Evolutionary conservation across 2,329 filamentous ascomycete genomes (phyloP), one percentile per base, ranked within the genome.

Genomic region (Xylaria sp.): DNA sequence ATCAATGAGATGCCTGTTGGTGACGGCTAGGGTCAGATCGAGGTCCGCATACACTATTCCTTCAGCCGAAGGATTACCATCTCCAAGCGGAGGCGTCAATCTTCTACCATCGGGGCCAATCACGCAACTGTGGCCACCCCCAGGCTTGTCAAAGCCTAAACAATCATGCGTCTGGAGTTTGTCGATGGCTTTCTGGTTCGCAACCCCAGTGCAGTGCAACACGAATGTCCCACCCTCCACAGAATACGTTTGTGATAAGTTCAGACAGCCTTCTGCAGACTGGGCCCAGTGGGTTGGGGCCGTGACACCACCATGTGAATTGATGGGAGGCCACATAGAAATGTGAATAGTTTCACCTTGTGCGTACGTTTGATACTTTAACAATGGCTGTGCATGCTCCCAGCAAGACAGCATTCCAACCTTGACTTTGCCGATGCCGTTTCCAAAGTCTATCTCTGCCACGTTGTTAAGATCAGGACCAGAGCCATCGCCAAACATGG

Each of bases 11-110:
- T 77, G 77, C 66, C 77, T 82, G 13, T 79, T 77, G 60, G 78
- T 78, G 12, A 82, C 72, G 2, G 83, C 75, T 43, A 79, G 74
- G 53, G 79, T 79, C 36, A 86, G 71, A 34, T 85, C 80, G 50
- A 87, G 64, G 56, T 87, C 83, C 0, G 81, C 84, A 70, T 82
- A 83, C 9, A 87, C 71, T 34, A 87, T 79, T 0, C 81, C 80
- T 72, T 86, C 83, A 32, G 79, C 76, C 1, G 76, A 77, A 7
- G 75, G 2, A 68, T 41, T 80, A 76, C 6, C 78, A 71, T 5
- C 84, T 73, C 0, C 85, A 85, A 53, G 59, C 4, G 59, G 59
- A 3, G 36, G 23, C 6, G 59, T 53, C 9, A 61, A 32, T n/a
- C 59, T 61, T n/a, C 59, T 53, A 7, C 59, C 73, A 87, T 53